Evolutionary conservation across 805 yeast species (phyloP), one percentile per base, ranked within the genome.

Genomic region (Myxozyma nipponensis): DNA sequence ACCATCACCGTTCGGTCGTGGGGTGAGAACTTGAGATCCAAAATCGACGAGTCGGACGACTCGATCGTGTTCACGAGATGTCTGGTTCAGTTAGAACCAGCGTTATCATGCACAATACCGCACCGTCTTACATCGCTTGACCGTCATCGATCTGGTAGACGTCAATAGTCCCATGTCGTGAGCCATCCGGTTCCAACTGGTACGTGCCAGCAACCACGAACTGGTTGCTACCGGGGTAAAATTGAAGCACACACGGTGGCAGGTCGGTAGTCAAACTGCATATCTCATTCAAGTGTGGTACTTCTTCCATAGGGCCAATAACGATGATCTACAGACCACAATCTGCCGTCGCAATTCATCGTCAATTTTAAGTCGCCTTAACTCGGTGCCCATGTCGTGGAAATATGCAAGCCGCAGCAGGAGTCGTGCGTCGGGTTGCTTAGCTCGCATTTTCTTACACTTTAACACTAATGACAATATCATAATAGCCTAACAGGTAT

Each of bases 161-260:
- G 46, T 78, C 84, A 1, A 81, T 57, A 0, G 79, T 63, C 0
- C 98, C 98, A 42, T 78, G 75, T 50, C 96, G 72, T 1, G 63
- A 58, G 1, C 84, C 82, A 15, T 75, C 70, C 7, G 74, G 72
- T 43, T 86, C 81, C 34, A 91, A 71, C 48, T 83, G 78, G 64
- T 93, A 91, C 0, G 96, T 89, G 0, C 97, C 98, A 1, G 87
- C 66, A 9, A 87, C 63, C 1, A 87, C 56, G 7, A 77, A 62
- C 0, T 74, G 60, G 2, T 67, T 60, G 39, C 80, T 78, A 0
- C 62, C 51, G 0, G 85, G 84, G 45, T 77, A 78, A 7, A 82
- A 74, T 34, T 83, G 73, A 3, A 91, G 66, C 39, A 86, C 83
- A 65, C 98, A 93, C 1, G 98, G 97, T 1, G 98, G 98, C 1